Conservation (phyloP, 2,329 filamentous ascomycete genomes). For the Lasiodiplodia gonubiensis region DNA sequence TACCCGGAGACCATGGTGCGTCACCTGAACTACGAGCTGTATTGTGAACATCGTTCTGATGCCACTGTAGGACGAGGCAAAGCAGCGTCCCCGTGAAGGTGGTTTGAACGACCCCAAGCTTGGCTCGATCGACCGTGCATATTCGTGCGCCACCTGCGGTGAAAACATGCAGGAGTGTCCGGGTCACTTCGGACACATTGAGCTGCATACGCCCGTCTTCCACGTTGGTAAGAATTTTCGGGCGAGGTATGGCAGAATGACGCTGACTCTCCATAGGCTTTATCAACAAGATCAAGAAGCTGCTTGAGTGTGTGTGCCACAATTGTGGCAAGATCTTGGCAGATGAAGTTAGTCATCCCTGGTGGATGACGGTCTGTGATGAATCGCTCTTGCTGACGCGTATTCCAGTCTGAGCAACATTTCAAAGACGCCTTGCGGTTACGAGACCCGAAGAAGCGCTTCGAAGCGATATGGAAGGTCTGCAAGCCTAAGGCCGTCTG, state of each 20-base stretch:
- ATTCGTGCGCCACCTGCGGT: conserved; percentile 94
- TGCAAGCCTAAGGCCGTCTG: conserved; percentile 85
- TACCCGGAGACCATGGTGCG: conserved; percentile 95
- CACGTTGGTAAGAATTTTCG: conserved; percentile 66
- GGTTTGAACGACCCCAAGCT: conserved; percentile 95
- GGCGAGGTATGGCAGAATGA: neutral
- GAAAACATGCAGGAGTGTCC: conserved; percentile 96
- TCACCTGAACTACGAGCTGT: conserved; percentile 28
- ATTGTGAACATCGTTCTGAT: conserved; percentile 22
- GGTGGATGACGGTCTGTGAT: conserved; percentile 54
- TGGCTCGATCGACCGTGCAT: conserved; percentile 93
- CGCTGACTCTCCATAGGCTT: conserved; percentile 66
- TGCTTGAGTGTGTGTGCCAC: conserved; percentile 98
- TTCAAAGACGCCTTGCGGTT: conserved; percentile 80
- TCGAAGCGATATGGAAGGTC: conserved; percentile 87
- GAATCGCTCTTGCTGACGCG: conserved; percentile 65
- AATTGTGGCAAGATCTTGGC: conserved; percentile 98
- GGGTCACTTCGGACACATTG: conserved; percentile 98
- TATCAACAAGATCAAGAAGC: conserved; percentile 98
- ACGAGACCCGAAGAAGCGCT: conserved; percentile 92
- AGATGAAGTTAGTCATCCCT: conserved; percentile 85
- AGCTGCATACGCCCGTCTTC: conserved; percentile 94
- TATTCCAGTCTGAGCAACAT: conserved; percentile 35
- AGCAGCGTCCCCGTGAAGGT: conserved; percentile 85
- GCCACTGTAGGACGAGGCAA: conserved; percentile 73